Conservation (phyloP, 352 stramenopile genomes). For the Hyphochytrium catenoides region DNA sequence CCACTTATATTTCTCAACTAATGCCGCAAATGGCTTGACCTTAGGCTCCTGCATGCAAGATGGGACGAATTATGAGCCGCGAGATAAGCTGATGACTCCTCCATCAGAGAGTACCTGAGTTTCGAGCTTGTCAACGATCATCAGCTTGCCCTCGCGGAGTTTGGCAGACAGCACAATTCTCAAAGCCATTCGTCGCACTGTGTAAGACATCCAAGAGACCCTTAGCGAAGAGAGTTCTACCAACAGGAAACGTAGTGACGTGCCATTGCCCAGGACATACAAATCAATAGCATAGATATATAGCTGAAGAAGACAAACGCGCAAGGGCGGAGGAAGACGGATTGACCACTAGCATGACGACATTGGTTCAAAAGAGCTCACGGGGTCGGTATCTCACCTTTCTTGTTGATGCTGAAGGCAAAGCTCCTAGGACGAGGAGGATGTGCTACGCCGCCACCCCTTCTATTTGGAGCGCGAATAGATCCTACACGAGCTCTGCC, state of each 20-base stretch:
- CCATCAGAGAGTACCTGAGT: too few relatives aligned
- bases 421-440: conserved; percentile 28
- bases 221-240: too few relatives aligned
- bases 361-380: too few relatives aligned
- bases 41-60: conserved; percentile 22
- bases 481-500: conserved; percentile 37
- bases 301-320: conserved; percentile 8
- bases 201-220: too few relatives aligned
- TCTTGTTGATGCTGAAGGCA: conserved; percentile 56
- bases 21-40: conserved; percentile 14
- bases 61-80: too few relatives aligned
- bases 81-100: too few relatives aligned
- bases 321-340: too few relatives aligned
- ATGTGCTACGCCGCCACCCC: conserved; percentile 53
- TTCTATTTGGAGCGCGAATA: conserved; percentile 35
- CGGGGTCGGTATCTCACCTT: conserved; percentile 20
- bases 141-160: conserved; percentile 48
- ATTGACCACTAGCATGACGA: too few relatives aligned
- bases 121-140: conserved; percentile 31
- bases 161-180: conserved; percentile 31
- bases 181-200: conserved; percentile 11
- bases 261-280: too few relatives aligned
- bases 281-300: too few relatives aligned
- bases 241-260: too few relatives aligned
- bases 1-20: conserved; percentile 11